phyloP scores from a whole-genome alignment of 306 rosid genomes.

The Cucumis hystrix region DNA sequence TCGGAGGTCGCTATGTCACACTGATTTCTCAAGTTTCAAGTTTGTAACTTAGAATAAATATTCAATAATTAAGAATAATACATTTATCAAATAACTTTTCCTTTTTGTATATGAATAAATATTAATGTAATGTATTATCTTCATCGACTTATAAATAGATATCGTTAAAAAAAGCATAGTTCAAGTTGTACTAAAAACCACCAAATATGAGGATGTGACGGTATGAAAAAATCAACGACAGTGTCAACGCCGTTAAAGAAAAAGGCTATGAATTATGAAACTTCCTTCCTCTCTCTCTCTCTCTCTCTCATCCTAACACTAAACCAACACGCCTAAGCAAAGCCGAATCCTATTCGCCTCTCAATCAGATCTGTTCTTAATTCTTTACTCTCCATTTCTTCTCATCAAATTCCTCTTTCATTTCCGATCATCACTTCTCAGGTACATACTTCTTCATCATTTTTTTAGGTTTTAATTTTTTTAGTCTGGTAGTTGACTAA shows the following conservation, averaged over 20 bases:
- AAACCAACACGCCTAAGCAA: constrained; percentile 24
- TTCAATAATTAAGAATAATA: no score
- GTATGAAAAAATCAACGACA: neutral
- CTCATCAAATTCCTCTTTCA: neutral
- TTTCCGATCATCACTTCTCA: neutral
- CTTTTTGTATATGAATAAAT: no score
- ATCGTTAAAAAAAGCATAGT: no score
- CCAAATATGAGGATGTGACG: no score
- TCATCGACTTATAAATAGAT: no score
- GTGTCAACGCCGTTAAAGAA: neutral
- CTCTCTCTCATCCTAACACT: neutral
- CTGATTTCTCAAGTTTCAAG: no score
- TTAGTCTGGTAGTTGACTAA: neutral
- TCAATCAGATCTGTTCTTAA: neutral
- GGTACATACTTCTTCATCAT: neutral
- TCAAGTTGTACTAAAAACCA: no score
- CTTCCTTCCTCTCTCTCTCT: neutral
- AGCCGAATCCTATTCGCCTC: neutral
- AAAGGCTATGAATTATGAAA: constrained; percentile 7
- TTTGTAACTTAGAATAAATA: no score
- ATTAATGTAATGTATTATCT: no score
- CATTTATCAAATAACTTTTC: no score
- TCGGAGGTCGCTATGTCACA: no score
- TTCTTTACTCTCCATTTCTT: neutral
- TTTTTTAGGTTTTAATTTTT: neutral